These are phyloP conservation scores for Backusella macrospora DNA, from an alignment of 192 early-diverging fungal genomes.

Conservation along the genomic window DNA sequence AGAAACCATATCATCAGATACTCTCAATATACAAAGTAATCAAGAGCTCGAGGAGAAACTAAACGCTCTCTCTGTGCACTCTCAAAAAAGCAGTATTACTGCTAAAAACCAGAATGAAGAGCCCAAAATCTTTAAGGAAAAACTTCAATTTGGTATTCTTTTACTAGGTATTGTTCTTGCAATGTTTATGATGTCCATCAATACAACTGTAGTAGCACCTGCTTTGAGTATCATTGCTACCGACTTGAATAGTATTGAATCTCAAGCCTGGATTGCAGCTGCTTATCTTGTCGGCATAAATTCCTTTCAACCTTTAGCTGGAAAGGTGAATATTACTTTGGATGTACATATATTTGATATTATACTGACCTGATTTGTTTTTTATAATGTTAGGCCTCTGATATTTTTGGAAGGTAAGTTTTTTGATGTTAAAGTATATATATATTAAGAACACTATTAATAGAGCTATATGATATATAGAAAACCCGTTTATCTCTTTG, in stretches of 20 bases:
- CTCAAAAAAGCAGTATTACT: neutral
- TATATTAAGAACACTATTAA: neutral
- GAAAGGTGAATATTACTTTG: slow-evolving; percentile 20
- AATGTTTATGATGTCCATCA: slow-evolving; percentile 41
- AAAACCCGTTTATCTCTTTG: slow-evolving; percentile 33
- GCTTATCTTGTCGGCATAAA: slow-evolving; percentile 37
- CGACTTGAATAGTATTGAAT: slow-evolving; percentile 22
- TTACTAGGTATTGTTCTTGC: slow-evolving; percentile 22
- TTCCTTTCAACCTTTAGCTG: slow-evolving; percentile 33
- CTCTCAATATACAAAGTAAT: neutral
- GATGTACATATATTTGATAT: neutral
- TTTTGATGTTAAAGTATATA: neutral
- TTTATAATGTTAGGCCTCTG: neutral
- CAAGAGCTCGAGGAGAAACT: neutral
- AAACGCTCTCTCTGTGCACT: neutral
- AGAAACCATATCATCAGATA: too few species aligned
- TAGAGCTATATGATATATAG: neutral
- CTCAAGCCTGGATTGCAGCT: slow-evolving; percentile 40
- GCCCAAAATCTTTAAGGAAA: neutral
- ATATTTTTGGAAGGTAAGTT: neutral
- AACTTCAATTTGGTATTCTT: neutral
- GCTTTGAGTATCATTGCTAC: slow-evolving; percentile 40
- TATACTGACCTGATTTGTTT: neutral
- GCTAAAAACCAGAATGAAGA: neutral
- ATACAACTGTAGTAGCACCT: slow-evolving; percentile 40